Base-by-base conservation (phyloP, 345 rosid species). In the Citrus reticulata region DNA sequence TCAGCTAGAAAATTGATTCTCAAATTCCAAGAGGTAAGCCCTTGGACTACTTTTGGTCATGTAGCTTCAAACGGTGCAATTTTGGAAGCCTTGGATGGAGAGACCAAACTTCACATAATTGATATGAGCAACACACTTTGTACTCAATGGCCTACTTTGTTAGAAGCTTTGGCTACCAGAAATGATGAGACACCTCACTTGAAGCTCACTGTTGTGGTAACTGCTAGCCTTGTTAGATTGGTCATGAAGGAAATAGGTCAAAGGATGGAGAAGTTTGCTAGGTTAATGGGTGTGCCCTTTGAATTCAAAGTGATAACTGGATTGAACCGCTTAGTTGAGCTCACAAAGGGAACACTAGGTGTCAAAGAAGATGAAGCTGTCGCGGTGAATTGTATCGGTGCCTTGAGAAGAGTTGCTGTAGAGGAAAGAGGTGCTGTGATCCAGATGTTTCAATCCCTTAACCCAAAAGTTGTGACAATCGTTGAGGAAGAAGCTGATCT, bases 131-230 rank as follows among this genome's bases (percentile, higher is more conserved):
- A 89, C 80, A 89, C 93, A n/a, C 90, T 92, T 78, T 92, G 97
- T 84, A 92, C 97, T 19, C 97, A 92, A 76, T 92, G 97, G 97
- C 97, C 97, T n/a, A 92, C 94, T 55, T 67, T 92, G 68, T 81
- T 92, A 2, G 97, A 92, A 82, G 82, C 94, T 71, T 78, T 90
- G 62, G 94, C 97, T 66, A 90, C 93, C 20, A 86, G 91, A 82
- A 86, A 81, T 65, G 93, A 89, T 35, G 97, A 89, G 65, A 92
- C 97, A 1, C 94, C 97, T 0, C 86, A 63, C n/a, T 76, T 92
- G 61, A 92, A 88, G 86, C 93, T 92, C 83, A 92, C 97, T 0
- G 89, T 90, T 5, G 90, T 92, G 30, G 91, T 88, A 3, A 87
- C 91, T 6, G 88, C 87, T 1, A 86, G 63, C 74, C 70, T 86